phyloP scores from a whole-genome alignment of 257 asterid genomes.

The Linderniella brevidens region DNA sequence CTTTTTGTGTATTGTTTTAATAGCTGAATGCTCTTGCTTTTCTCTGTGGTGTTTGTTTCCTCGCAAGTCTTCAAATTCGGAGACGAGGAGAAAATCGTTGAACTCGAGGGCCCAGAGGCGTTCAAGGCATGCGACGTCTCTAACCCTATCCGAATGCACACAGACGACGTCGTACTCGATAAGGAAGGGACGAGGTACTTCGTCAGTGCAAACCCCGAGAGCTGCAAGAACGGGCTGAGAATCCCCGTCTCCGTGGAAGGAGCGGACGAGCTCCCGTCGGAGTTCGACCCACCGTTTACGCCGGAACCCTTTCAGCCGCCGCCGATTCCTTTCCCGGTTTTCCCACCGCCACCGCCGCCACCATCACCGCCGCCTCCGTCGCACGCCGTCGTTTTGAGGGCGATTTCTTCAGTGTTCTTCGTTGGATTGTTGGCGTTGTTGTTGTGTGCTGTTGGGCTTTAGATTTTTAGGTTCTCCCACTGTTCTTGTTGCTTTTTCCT shows the following conservation, averaged over 20 bases:
- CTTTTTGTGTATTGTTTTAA: background rate
- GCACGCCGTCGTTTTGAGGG: no score
- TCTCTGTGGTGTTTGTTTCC: no score
- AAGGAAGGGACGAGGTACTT: slow-evolving; percentile 48
- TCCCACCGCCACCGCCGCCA: background rate
- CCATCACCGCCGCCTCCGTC: no score
- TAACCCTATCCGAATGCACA: slow-evolving; percentile 50
- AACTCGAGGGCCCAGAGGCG: slow-evolving; percentile 34
- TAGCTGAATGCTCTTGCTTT: background rate
- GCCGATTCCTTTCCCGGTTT: slow-evolving; percentile 9
- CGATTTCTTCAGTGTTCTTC: no score
- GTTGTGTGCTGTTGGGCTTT: no score
- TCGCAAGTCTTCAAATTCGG: slow-evolving; percentile 10
- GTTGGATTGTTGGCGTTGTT: no score
- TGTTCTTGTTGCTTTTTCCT: no score
- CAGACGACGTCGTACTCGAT: slow-evolving; percentile 29
- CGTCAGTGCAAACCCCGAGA: slow-evolving; percentile 30
- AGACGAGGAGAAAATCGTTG: slow-evolving; percentile 31
- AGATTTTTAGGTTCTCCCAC: no score
- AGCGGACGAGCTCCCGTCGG: background rate
- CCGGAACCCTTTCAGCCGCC: slow-evolving; percentile 3
- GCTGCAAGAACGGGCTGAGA: slow-evolving; percentile 52
- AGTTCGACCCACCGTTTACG: background rate
- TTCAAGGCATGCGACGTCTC: slow-evolving; percentile 33
- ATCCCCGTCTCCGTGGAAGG: slow-evolving; percentile 34